Base-by-base conservation (phyloP, 345 rosid genomes). In the Boechera retrofracta region DNA sequence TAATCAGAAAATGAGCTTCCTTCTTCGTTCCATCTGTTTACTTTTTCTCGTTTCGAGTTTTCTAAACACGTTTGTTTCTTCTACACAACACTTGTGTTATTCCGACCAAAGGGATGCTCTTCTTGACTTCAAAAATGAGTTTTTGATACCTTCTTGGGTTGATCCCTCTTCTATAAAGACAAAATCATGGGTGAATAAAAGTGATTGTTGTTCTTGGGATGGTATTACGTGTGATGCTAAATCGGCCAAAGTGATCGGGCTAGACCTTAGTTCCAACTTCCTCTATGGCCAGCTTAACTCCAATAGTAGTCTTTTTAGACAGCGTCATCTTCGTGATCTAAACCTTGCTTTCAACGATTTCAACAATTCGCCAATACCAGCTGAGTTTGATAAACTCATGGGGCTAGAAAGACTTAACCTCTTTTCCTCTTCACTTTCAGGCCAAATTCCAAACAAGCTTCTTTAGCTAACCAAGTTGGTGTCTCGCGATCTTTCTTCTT, bases 321-420 rank as follows among this genome's bases (percentile, higher is more conserved):
- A 67, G 5, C 24, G 0, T 4, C 12, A 73, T 31, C 67, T 75
- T 5, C 81, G 35, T 18, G 15, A 13, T 5, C 77, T 85, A 3
- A 67, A 81, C 15, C 83, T 83, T 1, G 69, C 82, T 63, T 10
- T 2, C 53, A 79, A 83, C 54, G 3, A 74, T 24, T 82, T 83
- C 75, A 32, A 0, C 3, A 0, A 0, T 15, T 74, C 72, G n/a
- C 41, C 31, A 16, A 31, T 63, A 3, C 16, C 16, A 16, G 16
- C 16, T 16, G 16, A 16, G 16, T 16, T 16, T 16, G 16, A 16
- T 16, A 47, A 32, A 13, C 65, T 74, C 48, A 44, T 8, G 26
- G n/a, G 10, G 12, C 44, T 74, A 42, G 12, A 13, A 39, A 18
- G 7, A 64, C 71, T 72, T 6, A 18, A 74, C 57, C 36, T 74